These are phyloP conservation scores for Funneliformis geosporum DNA, from an alignment of 192 early-diverging fungal genomes.

Conservation along the genomic window DNA sequence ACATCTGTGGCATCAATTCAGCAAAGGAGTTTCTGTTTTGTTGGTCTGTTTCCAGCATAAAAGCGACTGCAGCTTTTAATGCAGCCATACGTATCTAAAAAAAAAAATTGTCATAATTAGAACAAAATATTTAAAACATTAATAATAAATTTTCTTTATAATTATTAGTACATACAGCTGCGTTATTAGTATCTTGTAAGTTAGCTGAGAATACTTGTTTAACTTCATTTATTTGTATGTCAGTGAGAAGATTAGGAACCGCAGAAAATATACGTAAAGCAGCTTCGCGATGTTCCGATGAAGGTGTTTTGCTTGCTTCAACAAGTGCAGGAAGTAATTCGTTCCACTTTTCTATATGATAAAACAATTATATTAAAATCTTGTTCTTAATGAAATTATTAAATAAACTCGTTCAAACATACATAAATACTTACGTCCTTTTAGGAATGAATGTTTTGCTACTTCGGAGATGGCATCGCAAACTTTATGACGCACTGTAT, in stretches of 20 bases:
- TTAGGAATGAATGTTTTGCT: constrained; percentile 57
- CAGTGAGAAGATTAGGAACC: constrained; percentile 76
- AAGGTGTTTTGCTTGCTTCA: constrained; percentile 75
- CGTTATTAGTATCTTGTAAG: constrained; percentile 67
- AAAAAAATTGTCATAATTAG: neutral
- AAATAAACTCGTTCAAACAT: neutral
- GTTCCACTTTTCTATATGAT: constrained; percentile 68
- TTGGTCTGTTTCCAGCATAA: constrained; percentile 69
- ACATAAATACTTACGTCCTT: constrained; percentile 47
- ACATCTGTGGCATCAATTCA: constrained; percentile 79
- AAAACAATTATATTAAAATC: neutral
- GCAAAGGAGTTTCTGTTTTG: constrained; percentile 55
- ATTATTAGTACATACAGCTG: constrained; percentile 36
- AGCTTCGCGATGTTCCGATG: constrained; percentile 77
- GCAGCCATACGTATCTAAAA: constrained; percentile 74
- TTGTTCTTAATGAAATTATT: constrained; percentile 2
- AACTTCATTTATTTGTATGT: constrained; percentile 69
- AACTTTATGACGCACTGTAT: constrained; percentile 84
- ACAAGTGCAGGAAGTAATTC: constrained; percentile 81
- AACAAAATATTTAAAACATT: neutral
- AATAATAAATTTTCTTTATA: neutral
- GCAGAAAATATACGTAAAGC: constrained; percentile 89
- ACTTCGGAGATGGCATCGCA: constrained; percentile 94
- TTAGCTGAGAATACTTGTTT: constrained; percentile 72
- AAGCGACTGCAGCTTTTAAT: constrained; percentile 75